Base-by-base conservation (phyloP, 176 grass and related monocot species). In the Zea luxurians region DNA sequence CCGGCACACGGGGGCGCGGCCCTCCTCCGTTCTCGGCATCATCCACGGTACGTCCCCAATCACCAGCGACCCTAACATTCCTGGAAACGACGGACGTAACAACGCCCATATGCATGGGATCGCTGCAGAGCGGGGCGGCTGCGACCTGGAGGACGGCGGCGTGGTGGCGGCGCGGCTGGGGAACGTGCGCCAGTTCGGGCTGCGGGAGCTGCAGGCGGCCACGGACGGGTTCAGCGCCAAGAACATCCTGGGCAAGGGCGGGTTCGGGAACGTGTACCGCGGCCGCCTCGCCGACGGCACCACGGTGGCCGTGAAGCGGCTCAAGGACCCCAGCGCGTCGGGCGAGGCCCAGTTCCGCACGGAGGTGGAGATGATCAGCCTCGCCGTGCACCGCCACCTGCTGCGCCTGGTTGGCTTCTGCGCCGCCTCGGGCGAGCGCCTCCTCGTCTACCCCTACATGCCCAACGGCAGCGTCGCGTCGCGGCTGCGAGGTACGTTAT, bases 391-490 rank as follows among this genome's bases (percentile, higher is more conserved):
- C 73, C 86, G 94, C n/a, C 92, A 97, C 85, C 80, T 97, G 37
- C 91, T 97, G 60, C 86, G 94, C 50, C 89, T 97, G 40, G 15
- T 94, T 18, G 94, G 94, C 4, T 94, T 90, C 88, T 97, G 94
- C 80, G 80, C 93, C 20, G 61, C 84, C 61, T 47, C 73, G 18
- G 91, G 91, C 36, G 94, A 97, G 76, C 89, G 91, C 70, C 76
- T 98, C 17, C 91, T 98, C 83, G 89, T 98, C 11, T 98, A 98
- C 78, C 95, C 95, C 0, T 98, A 72, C 87, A 98, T 98, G 95
- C 77, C 91, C 17, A 94, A 98, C 83, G 95, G 95, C 80, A 94
- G 91, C 89, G 91, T 98, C 73, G 87, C 89, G n/a, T 44, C 87
- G 11, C 87, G 95, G 1, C 89, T 98, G 0, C 87, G 95, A 58